Evolutionary conservation across 495 filamentous ascomycete species (phyloP).

Genomic region (Neurospora sp.): DNA sequence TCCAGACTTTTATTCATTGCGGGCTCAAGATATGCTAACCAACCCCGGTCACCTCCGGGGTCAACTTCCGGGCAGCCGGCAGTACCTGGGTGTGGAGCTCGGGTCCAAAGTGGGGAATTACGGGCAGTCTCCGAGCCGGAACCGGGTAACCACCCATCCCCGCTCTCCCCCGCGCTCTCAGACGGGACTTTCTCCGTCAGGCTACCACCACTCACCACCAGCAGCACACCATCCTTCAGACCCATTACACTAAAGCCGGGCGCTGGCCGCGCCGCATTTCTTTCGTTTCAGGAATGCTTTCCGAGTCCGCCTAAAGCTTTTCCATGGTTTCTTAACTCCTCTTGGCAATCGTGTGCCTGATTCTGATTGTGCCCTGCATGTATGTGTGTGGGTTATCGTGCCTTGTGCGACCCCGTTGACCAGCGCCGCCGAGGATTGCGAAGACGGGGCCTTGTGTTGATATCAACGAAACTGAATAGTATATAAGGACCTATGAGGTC

Average conservation of each 20-base stretch:
- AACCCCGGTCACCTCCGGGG: background rate
- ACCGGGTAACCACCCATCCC: background rate
- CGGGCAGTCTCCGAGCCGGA: background rate
- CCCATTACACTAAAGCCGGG: background rate
- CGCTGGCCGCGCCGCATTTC: background rate
- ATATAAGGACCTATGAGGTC: background rate
- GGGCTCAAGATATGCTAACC: background rate
- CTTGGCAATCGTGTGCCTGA: background rate
- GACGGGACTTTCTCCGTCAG: background rate
- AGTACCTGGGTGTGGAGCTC: background rate
- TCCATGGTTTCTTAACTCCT: background rate
- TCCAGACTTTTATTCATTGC: background rate
- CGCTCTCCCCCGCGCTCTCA: background rate
- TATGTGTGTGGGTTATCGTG: background rate
- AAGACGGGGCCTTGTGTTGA: background rate
- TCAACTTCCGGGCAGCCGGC: background rate
- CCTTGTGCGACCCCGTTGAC: background rate
- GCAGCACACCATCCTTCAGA: background rate
- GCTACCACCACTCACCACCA: background rate
- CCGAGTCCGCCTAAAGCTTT: background rate
- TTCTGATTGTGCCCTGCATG: background rate
- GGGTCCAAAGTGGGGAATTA: background rate
- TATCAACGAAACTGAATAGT: background rate
- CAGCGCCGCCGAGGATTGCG: background rate
- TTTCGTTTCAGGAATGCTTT: background rate